Evolutionary conservation across 805 yeast species (phyloP), one percentile per base, ranked within the genome.

Genomic region (Candida ponderosae): DNA sequence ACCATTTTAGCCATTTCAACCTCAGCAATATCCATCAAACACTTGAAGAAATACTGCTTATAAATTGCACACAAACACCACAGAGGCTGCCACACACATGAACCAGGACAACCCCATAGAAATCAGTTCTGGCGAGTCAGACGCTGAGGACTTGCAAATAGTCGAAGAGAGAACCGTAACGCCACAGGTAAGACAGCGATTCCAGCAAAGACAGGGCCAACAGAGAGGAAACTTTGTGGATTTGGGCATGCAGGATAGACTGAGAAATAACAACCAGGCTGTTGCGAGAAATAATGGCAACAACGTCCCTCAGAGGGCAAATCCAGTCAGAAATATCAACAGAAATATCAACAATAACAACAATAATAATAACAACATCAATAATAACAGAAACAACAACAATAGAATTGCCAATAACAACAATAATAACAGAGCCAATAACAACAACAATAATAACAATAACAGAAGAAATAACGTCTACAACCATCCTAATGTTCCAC

Each of bases 131-230:
- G 38, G 39, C 14, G 42, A 35, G 31, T 40, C 40, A 11, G 54
- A 48, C 5, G 60, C 40, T 11, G 54, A 48, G 4, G 60, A 53
- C 10, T 29, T 56, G 14, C 34, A 47, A 28, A 58, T 62, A n/a
- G 40, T 53, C 18, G 57, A 51, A 39, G 60, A 56, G 36, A 45
- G 54, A 20, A 45, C 46, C 9, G 42, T 48, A 6, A 48, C 36
- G 4, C 53, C 59, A 2, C 37, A 44, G 7, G 47, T 54, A 6
- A 38, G 43, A 4, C 34, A 55, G 16, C 46, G 42, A 20, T 41
- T 56, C 6, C 61, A 59, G 2, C n/a, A 24, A 24, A 9, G n/a
- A 24, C n/a, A 24, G 13, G 10, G 4, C 5, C 27, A 24, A 24
- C 4, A 59, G 59, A 18, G 24, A 21, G 10, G 24, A n/a, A n/a